phyloP scores from a whole-genome alignment of 2,329 filamentous ascomycete species.

The Penicillium hordei region DNA sequence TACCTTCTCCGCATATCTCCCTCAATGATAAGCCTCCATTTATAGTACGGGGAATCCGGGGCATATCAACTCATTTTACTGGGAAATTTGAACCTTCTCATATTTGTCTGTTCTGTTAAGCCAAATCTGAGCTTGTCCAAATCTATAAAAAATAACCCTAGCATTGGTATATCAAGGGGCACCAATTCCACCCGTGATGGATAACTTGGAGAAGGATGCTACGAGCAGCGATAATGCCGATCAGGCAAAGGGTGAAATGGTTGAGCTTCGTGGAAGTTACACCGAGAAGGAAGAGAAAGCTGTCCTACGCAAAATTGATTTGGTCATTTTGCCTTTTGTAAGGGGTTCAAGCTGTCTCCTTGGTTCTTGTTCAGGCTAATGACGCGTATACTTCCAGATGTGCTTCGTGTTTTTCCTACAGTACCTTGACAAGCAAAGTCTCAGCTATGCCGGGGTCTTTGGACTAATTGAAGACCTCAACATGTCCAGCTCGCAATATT shows the following conservation, averaged over 20 bases:
- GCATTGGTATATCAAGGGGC: background rate
- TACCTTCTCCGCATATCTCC: conserved; percentile 11
- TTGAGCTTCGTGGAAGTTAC: conserved; percentile 10
- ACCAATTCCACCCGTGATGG: background rate
- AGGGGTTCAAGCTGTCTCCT: background rate
- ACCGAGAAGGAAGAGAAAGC: conserved; percentile 19
- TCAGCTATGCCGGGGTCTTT: conserved; percentile 49
- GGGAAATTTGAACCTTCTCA: background rate
- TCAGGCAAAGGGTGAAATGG: conserved; percentile 3
- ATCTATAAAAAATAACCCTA: background rate
- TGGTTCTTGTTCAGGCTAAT: background rate
- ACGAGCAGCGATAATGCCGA: conserved; percentile 9
- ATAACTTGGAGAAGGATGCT: conserved; percentile 1
- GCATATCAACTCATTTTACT: background rate
- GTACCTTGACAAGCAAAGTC: conserved; percentile 48
- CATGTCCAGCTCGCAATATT: conserved; percentile 49
- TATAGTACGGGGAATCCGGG: background rate
- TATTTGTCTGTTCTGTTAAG: background rate
- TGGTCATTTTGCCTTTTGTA: conserved; percentile 23
- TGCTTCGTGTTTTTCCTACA: conserved; percentile 48
- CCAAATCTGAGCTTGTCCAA: background rate
- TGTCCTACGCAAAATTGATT: conserved; percentile 21
- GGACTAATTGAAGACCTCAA: conserved; percentile 50
- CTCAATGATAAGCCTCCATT: background rate
- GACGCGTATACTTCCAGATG: conserved; percentile 30